Evolutionary conservation across 2,329 filamentous ascomycete species (phyloP).

Genomic region (Diaporthe citriasiana): DNA sequence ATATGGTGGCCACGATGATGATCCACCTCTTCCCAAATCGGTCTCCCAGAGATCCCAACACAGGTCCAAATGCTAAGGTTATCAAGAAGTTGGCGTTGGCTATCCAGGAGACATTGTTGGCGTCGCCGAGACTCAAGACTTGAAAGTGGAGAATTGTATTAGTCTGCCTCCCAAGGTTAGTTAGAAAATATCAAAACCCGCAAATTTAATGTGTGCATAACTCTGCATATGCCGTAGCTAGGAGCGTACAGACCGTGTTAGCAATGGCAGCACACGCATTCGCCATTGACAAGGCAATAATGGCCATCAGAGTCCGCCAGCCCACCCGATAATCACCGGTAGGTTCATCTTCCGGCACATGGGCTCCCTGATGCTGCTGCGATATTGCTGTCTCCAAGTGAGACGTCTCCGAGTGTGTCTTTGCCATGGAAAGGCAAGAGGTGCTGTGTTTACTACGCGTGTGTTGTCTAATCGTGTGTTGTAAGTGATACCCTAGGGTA

Average conservation of each 20-base stretch:
- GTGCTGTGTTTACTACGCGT: too few relatives aligned
- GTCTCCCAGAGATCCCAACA: slow-evolving; percentile 34
- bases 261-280: slow-evolving; percentile 39
- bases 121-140: slow-evolving; percentile 30
- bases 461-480: neutral
- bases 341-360: neutral
- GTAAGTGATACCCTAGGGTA: neutral
- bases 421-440: neutral
- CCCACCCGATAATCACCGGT: slow-evolving; percentile 10
- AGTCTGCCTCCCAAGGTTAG: neutral
- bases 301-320: slow-evolving; percentile 37
- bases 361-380: neutral
- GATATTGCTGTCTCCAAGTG: neutral
- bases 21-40: slow-evolving; percentile 39
- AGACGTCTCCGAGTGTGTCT: neutral
- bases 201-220: neutral
- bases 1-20: slow-evolving; percentile 23
- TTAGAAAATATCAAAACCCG: neutral
- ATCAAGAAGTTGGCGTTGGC: slow-evolving; percentile 37
- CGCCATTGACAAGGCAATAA: slow-evolving; percentile 37
- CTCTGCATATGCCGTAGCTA: accelerated
- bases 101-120: slow-evolving; percentile 29
- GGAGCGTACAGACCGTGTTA: slow-evolving; percentile 25
- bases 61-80: slow-evolving; percentile 38
- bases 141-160: slow-evolving; percentile 37